phyloP scores from a whole-genome alignment of 2,329 filamentous ascomycete genomes.

The Mariannaea elegans region DNA sequence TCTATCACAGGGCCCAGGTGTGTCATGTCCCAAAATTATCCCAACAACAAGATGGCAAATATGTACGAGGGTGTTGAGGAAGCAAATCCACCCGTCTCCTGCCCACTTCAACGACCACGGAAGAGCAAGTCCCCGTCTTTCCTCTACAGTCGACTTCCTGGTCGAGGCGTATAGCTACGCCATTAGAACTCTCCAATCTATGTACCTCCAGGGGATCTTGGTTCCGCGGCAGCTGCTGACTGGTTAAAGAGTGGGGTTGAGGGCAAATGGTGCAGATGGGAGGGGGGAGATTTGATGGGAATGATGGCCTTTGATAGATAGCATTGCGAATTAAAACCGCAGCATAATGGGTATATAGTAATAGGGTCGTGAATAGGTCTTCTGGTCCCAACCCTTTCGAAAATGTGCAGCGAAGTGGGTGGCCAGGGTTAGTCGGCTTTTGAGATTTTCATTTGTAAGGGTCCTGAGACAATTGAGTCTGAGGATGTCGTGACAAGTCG shows the following conservation, averaged over 20 bases:
- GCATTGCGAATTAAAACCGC: constrained; percentile 42
- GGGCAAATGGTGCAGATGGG: background rate
- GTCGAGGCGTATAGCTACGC: constrained; percentile 26
- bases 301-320: constrained; percentile 37
- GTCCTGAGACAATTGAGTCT: constrained; percentile 29
- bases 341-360: constrained; percentile 44
- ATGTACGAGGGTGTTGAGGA: constrained; percentile 37
- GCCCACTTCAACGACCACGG: constrained; percentile 37
- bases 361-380: constrained; percentile 38
- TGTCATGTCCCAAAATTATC: constrained; percentile 35
- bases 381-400: constrained; percentile 28
- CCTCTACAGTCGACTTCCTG: constrained; percentile 8
- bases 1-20: constrained; percentile 39
- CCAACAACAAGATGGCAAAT: constrained; percentile 31
- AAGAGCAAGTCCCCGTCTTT: constrained; percentile 35
- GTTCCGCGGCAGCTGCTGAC: constrained; percentile 31
- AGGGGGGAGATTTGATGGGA: constrained; percentile 28
- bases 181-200: constrained; percentile 12
- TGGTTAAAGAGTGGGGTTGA: constrained; percentile 14
- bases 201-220: constrained; percentile 29
- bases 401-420: constrained; percentile 25
- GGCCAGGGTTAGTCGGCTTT: constrained; percentile 33
- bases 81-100: constrained; percentile 12
- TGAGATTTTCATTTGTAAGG: constrained; percentile 25
- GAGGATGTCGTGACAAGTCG: constrained; percentile 37